Percentiles rank a stretch among this genome's conserved stretches.
These are phyloP conservation scores for Aspergillus costaricaensis DNA, from an alignment of 2,329 filamentous ascomycete species.

Conservation along the genomic window DNA sequence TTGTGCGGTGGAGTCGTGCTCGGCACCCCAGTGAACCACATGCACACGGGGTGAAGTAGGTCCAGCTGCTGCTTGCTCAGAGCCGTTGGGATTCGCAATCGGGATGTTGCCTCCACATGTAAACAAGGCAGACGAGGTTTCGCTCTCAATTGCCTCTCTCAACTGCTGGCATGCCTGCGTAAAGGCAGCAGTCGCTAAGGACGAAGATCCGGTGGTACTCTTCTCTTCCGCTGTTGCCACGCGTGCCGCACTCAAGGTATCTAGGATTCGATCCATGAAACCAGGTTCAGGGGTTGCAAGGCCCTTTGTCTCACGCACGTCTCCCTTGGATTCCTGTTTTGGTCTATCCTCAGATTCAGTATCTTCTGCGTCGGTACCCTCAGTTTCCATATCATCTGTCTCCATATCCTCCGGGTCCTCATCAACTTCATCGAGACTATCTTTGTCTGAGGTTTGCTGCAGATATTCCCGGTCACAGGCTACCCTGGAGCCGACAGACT, in stretches of 20 bases:
- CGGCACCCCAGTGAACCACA: neutral
- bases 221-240: neutral
- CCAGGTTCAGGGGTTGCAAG: rapidly evolving
- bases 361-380: no score
- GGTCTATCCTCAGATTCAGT: no score
- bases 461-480: rapidly evolving
- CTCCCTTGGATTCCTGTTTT: no score
- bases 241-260: neutral
- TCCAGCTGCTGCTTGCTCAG: neutral
- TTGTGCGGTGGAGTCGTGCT: neutral
- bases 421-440: no score
- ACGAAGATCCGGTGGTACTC: neutral
- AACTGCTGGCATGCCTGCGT: neutral
- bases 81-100: neutral
- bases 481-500: neutral
- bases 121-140: neutral
- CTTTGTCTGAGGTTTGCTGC: no score
- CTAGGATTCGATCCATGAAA: neutral
- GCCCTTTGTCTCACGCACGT: no score
- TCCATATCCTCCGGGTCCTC: no score
- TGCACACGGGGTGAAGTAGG: neutral
- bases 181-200: neutral
- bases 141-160: neutral
- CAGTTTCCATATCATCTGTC: no score
- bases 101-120: neutral